Base-by-base conservation (phyloP, 768 basidiomycete genomes). In the Pulveroboletus sp. region DNA sequence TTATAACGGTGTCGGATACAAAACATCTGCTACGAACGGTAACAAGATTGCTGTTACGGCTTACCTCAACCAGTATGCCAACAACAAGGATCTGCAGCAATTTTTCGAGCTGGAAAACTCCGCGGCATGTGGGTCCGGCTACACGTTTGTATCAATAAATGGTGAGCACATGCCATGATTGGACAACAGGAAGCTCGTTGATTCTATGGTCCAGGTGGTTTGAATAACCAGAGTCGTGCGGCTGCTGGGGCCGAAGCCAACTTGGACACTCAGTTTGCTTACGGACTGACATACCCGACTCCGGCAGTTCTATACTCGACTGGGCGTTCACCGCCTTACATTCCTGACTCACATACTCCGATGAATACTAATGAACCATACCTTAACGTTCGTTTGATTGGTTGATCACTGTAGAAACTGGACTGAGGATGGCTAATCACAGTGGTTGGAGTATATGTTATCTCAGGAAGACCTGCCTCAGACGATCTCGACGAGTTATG, bases 401-500 rank as follows among this genome's bases (percentile, higher is more conserved):
- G 33, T 21, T 52, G 6, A 2, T 33, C 21, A 18, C 8, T 21
- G 14, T 6, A 24, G 18, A 7, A n/a, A 31, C 43, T 43, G 15
- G 0, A 21, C 49, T 35, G 46, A 43, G 8, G 11, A 3, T 33
- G 27, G 27, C 46, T 63, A 54, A 51, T 49, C 43, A 21, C 57
- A 83, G 72, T 88, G 86, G 86, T 67, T 89, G 14, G 73, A 82
- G 37, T 82, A 76, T 50, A 61, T 86, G n/a, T 66, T 79, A 0
- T 57, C 54, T 11, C 74, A 78, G n/a, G 44, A 67, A 9, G 60
- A 70, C 35, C 63, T 76, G 2, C 83, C 85, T 12, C 75, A 79
- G 54, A 71, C 79, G 6, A 85, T 89, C 36, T 84, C 84, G 0
- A 87, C 83, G 0, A 85, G 82, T 55, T 89, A 89, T 60, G 83